Evolutionary conservation across 805 yeast species (phyloP).

Genomic region (Metschnikowia gelsemii): DNA sequence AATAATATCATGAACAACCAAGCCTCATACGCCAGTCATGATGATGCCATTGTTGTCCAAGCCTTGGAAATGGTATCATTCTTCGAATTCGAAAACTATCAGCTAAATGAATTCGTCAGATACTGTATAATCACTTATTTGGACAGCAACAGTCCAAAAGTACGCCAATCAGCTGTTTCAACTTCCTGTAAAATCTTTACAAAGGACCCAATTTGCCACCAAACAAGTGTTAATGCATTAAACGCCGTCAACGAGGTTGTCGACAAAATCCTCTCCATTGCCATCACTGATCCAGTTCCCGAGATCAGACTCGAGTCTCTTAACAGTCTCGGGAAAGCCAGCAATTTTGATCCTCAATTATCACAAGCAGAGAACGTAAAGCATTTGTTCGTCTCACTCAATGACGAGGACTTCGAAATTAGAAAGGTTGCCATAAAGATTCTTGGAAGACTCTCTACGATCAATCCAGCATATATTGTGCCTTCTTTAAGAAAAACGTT

Average conservation of each 20-base stretch:
- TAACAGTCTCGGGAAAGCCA: constrained; percentile 57
- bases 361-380: constrained; percentile 92
- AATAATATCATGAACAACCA: constrained; percentile 33
- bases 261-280: constrained; percentile 73
- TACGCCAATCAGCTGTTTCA: constrained; percentile 79
- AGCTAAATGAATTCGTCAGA: constrained; percentile 84
- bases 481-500: constrained; percentile 87
- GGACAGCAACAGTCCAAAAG: constrained; percentile 75
- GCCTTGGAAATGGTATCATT: constrained; percentile 74
- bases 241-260: constrained; percentile 83
- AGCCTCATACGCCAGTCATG: constrained; percentile 35
- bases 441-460: constrained; percentile 78
- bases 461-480: constrained; percentile 93
- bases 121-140: constrained; percentile 80
- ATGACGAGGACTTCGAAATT: constrained; percentile 85
- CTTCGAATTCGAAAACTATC: constrained; percentile 72
- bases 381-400: constrained; percentile 79
- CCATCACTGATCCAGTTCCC: constrained; percentile 83
- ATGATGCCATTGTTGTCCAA: constrained; percentile 59
- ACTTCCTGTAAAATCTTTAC: constrained; percentile 77
- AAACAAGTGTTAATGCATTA: constrained; percentile 76
- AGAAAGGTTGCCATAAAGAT: constrained; percentile 74
- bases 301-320: constrained; percentile 84
- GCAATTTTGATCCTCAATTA: constrained; percentile 82
- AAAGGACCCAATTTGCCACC: constrained; percentile 79